Base-by-base conservation (phyloP, 2,329 filamentous ascomycete species). In the Talaromyces sp. region DNA sequence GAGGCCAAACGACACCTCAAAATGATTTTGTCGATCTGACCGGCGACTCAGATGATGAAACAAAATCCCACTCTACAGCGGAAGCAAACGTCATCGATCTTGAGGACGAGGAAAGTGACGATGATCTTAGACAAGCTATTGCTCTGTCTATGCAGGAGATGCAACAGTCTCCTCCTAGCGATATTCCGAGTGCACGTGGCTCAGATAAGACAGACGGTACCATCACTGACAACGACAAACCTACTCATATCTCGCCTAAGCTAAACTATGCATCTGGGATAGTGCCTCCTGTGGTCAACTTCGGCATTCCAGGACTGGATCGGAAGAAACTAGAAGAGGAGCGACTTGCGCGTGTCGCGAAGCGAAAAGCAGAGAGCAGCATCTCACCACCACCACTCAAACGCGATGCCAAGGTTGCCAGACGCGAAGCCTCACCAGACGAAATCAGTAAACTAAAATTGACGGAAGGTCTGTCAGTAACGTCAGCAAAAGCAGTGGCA, bases 241-340 rank as follows among this genome's bases (percentile, higher is more conserved):
- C 61, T n/a, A n/a, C n/a, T n/a, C 16, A 57, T 37, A n/a, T 37
- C 24, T 35, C 41, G 24, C 10, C 45, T 16, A 10, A 19, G 14
- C 22, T 41, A 24, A 24, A 27, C 13, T 5, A 10, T 54, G 45
- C 27, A 50, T n/a, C 35, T 7, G 35, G 56, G 35, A 9, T 56
- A 22, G 37, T 37, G 14, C 33, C 63, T 39, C 31, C 49, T 5
- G 9, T 62, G 35, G 39, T 57, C 14, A 31, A 56, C 8, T 66
- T 62, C 11, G 81, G 82, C 0, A 70, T 87, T 0, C 72, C 84
- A 4, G 84, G 85, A 3, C 77, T 96, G 1, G 86, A 97, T 78
- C 86, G 93, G 41, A 92, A 89, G 76, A 85, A 87, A 61, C 95
- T 97, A 92, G 94, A 97, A 75, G 83, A 88, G 71, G 92, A 96